Evolutionary conservation across 176 grass and related monocot species (phyloP), one percentile per base, ranked within the genome.

Genomic region (Juncus effusus): DNA sequence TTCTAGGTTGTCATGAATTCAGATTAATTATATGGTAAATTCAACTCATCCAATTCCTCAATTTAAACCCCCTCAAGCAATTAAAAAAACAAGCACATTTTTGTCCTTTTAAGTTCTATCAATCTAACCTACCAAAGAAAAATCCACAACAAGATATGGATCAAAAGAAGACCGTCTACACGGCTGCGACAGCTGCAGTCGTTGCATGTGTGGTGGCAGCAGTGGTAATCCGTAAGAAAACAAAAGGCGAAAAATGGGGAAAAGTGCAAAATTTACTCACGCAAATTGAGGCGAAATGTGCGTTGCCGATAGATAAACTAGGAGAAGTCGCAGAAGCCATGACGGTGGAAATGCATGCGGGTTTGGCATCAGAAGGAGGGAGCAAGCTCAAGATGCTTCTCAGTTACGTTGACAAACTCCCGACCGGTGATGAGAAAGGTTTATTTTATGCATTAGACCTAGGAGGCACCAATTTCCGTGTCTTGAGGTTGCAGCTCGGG

Each of bases 331-430:
- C 69, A 41, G 44, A 41, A 40, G 54, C 69, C 10, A 72, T 72
- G 69, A 56, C 56, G 58, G 59, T 40, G 0, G 69, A 72, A 45
- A 72, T 72, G 69, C 69, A 72, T n/a, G 53, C 69, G 1, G 69
- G 69, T 9, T 5, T 9, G 44, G 9, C 0, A 47, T 47, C 64
- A 72, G 86, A 84, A n/a, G 87, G 82, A 74, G 70, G 78, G 38
- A 96, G 84, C 79, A 88, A 81, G 70, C 54, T 91, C 41, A 83
- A 90, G 84, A 96, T 96, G 92, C 86, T 96, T 40, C 39, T 87
- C 50, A 88, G 79, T 54, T 91, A 81, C 71, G 87, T 96, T 56
- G 84, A 96, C 62, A 87, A 72, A 52, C 92, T 96, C 70, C 92
- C 92, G 13, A 85, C 80, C 9, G 92, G 92, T 67, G 81, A 60